Conservation (phyloP, 495 filamentous ascomycete species). For the Penicillium maclennaniae region DNA sequence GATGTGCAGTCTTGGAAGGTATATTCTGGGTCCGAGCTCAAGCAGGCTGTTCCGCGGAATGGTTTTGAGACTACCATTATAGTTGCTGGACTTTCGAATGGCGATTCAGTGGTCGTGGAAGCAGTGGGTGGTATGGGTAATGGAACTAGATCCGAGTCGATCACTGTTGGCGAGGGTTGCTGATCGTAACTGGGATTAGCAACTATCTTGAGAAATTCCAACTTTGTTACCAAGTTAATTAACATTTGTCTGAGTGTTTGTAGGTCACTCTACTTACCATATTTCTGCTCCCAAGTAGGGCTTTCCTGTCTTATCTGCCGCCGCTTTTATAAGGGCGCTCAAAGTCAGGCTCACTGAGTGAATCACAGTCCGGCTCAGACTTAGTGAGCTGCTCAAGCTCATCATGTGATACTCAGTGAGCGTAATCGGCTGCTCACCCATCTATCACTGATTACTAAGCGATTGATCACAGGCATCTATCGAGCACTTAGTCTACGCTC, state of each 20-base stretch:
- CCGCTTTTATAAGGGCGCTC: slow-evolving; percentile 32
- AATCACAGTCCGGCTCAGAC: background rate
- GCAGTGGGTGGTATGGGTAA: slow-evolving; percentile 17
- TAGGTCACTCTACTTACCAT: slow-evolving; percentile 1
- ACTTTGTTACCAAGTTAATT: too few species aligned
- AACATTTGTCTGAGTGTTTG: too few species aligned
- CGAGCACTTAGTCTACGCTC: too few species aligned
- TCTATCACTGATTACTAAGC: too few species aligned
- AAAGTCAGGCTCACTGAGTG: background rate
- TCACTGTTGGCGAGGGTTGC: slow-evolving; percentile 12
- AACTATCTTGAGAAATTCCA: background rate
- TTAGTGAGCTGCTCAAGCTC: too few species aligned
- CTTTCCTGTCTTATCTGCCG: slow-evolving; percentile 25
- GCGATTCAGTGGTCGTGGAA: slow-evolving; percentile 13
- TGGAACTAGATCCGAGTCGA: slow-evolving; percentile 10
- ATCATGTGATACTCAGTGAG: too few species aligned
- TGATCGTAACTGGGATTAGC: background rate
- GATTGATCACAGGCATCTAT: too few species aligned
- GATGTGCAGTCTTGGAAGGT: slow-evolving; percentile 11
- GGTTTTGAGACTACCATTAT: slow-evolving; percentile 10
- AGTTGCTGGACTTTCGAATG: slow-evolving; percentile 4
- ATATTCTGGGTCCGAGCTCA: slow-evolving; percentile 6
- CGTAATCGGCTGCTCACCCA: too few species aligned
- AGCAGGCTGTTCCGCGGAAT: slow-evolving; percentile 2
- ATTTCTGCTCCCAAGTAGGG: slow-evolving; percentile 3